phyloP scores from a whole-genome alignment of 2,329 filamentous ascomycete genomes.

The Zasmidium cellare region DNA sequence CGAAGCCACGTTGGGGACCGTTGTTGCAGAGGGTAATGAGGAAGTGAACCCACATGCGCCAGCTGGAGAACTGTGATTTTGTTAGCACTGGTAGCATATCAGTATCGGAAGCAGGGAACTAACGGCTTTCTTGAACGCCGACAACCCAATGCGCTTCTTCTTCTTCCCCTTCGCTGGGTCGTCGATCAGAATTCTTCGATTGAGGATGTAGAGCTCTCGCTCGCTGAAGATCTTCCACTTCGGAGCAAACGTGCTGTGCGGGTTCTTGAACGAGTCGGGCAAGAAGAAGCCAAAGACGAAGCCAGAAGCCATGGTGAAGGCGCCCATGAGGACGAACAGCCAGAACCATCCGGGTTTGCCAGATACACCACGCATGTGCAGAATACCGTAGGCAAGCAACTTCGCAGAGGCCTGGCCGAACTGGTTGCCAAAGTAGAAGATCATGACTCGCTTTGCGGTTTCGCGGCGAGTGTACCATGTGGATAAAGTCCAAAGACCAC shows the following conservation, averaged over 20 bases:
- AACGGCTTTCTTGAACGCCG: constrained; percentile 33
- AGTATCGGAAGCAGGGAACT: neutral
- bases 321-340: constrained; percentile 34
- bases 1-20: constrained; percentile 33
- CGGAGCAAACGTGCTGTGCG: constrained; percentile 29
- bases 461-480: constrained; percentile 51
- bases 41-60: constrained; percentile 36
- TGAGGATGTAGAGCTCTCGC: constrained; percentile 33
- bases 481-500: constrained; percentile 50
- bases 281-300: constrained; percentile 35
- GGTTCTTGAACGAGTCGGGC: constrained; percentile 34
- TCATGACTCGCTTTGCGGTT: constrained; percentile 48
- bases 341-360: constrained; percentile 29
- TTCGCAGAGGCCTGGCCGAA: constrained; percentile 42
- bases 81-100: constrained; percentile 3
- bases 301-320: constrained; percentile 36
- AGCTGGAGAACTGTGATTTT: constrained; percentile 27
- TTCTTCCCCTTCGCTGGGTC: constrained; percentile 33
- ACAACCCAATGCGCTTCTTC: constrained; percentile 32
- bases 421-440: constrained; percentile 50
- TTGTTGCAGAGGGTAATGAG: constrained; percentile 36
- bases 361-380: constrained; percentile 27
- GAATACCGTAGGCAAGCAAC: constrained; percentile 46
- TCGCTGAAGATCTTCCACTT: constrained; percentile 29
- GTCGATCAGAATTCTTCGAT: constrained; percentile 30